These are phyloP conservation scores for Stentor roeselii DNA, from an alignment of 73 alveolate genomes.

Conservation along the genomic window DNA sequence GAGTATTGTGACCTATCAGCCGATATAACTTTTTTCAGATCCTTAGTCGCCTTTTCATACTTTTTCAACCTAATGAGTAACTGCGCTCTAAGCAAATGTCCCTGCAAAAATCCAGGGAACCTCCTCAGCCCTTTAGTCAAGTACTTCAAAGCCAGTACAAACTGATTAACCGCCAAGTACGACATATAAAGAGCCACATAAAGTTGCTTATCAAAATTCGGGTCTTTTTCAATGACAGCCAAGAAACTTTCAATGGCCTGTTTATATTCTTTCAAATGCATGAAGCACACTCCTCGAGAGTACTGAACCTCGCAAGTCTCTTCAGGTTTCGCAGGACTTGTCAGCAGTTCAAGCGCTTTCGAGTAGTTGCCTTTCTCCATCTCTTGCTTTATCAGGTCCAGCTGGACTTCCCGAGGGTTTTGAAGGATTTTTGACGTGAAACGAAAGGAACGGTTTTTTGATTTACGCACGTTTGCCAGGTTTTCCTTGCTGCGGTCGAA, in stretches of 20 bases:
- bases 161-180: neutral
- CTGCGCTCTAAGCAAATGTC: slow-evolving; percentile 8
- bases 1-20: neutral
- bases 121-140: neutral
- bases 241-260: neutral
- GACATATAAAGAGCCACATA: neutral
- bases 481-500: neutral
- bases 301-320: neutral
- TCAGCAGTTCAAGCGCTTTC: neutral
- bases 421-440: neutral
- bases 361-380: neutral
- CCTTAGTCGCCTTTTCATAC: neutral
- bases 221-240: neutral
- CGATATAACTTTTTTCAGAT: neutral
- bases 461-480: neutral
- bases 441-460: neutral
- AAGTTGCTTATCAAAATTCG: slow-evolving; percentile 7
- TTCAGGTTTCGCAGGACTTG: neutral
- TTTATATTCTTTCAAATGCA: slow-evolving; percentile 4
- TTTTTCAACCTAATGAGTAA: neutral
- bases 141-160: neutral
- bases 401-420: neutral
- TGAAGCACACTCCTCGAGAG: slow-evolving; percentile 11
- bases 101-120: neutral
- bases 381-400: neutral